These are phyloP conservation scores for Hygrophorus pudorinus DNA, from an alignment of 768 basidiomycete genomes.

Conservation along the genomic window DNA sequence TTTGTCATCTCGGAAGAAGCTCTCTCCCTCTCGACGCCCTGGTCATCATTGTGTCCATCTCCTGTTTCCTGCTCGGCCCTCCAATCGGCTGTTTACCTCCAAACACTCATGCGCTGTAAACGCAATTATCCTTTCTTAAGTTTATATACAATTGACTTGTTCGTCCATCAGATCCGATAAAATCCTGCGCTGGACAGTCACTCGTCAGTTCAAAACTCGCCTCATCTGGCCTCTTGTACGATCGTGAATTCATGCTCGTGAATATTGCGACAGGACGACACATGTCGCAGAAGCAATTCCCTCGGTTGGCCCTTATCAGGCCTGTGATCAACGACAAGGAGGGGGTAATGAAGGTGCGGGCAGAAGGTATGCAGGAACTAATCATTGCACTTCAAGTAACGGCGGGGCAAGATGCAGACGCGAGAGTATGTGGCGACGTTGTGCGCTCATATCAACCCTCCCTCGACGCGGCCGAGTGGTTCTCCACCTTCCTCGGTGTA, in stretches of 20 bases:
- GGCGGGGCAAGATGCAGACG: slow-evolving; percentile 1
- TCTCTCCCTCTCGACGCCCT: slow-evolving; percentile 3
- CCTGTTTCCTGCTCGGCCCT: not conserved
- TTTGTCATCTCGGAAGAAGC: slow-evolving; percentile 12
- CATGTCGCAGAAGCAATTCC: slow-evolving; percentile 12
- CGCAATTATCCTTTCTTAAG: not conserved
- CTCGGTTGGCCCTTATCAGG: slow-evolving; percentile 10
- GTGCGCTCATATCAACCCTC: slow-evolving; percentile 5
- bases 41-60: not conserved
- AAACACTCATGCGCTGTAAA: slow-evolving; percentile 10
- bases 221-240: slow-evolving; percentile 9
- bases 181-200: slow-evolving; percentile 12
- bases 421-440: slow-evolving; percentile 9
- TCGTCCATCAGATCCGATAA: slow-evolving; percentile 11
- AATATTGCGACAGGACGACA: slow-evolving; percentile 8
- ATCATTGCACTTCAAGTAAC: slow-evolving; percentile 5
- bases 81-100: slow-evolving; percentile 2
- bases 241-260: slow-evolving; percentile 13
- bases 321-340: slow-evolving; percentile 9
- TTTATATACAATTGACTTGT: not conserved
- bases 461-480: slow-evolving; percentile 9
- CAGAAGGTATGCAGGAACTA: slow-evolving; percentile 8
- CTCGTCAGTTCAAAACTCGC: slow-evolving; percentile 10
- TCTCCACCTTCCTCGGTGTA: slow-evolving; percentile 10
- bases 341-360: slow-evolving; percentile 6